Evolutionary conservation across 805 yeast species (phyloP).

Genomic region (Tetrapisispora nanseiensis): DNA sequence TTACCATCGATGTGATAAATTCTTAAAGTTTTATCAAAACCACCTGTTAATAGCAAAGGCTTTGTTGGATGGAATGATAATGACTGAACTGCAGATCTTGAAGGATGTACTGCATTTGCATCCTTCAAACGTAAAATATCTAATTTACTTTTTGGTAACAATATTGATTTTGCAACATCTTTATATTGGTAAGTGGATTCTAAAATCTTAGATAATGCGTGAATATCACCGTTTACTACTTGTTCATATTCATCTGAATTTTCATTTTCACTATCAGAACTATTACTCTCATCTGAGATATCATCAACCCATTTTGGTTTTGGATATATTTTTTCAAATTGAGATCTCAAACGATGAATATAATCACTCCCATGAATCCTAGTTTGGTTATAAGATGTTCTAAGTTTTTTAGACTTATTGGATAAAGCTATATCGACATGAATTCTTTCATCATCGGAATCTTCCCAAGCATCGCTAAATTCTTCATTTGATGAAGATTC

Average conservation of each 20-base stretch:
- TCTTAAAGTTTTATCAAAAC: conserved; percentile 82
- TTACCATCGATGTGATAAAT: conserved; percentile 88
- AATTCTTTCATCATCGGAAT: conserved; percentile 80
- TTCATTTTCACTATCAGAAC: conserved; percentile 16
- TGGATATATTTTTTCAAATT: conserved; percentile 65
- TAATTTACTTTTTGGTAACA: conserved; percentile 60
- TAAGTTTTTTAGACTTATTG: conserved; percentile 60
- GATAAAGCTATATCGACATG: conserved; percentile 48
- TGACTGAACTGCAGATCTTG: conserved; percentile 78
- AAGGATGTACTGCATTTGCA: conserved; percentile 61
- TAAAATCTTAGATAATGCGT: conserved; percentile 33
- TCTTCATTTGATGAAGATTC: conserved; percentile 27
- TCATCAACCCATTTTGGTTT: conserved; percentile 71
- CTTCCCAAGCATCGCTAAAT: conserved; percentile 59
- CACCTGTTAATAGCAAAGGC: conserved; percentile 81
- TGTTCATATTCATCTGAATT: conserved; percentile 26
- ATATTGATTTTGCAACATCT: conserved; percentile 35
- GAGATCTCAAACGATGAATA: conserved; percentile 55
- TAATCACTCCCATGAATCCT: conserved; percentile 51
- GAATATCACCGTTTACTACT: conserved; percentile 32
- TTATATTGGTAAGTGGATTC: conserved; percentile 34
- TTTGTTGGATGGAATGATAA: conserved; percentile 68
- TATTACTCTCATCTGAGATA: conserved; percentile 20
- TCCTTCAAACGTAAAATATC: conserved; percentile 80
- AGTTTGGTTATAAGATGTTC: conserved; percentile 48